Conservation (phyloP, 78 protist genomes). For the Bigelowiella natans region DNA sequence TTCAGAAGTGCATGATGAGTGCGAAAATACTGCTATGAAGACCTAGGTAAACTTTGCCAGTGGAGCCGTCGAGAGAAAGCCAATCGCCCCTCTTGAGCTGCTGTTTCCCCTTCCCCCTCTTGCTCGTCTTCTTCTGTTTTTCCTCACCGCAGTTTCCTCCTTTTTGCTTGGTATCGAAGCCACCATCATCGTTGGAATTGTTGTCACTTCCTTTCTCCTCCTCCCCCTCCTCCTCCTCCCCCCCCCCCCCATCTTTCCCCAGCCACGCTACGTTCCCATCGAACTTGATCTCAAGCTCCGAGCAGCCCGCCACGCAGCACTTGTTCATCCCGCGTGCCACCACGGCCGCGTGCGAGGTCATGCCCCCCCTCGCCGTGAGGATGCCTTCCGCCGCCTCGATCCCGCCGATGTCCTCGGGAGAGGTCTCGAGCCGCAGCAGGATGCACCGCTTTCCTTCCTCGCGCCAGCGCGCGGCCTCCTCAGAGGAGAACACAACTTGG, state of each 20-base stretch:
- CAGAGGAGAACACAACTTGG: constrained; percentile 20
- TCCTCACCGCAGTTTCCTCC: too few species aligned
- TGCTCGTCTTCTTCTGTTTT: too few species aligned
- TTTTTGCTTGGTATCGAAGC: too few species aligned
- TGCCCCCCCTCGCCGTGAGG: constrained; percentile 64
- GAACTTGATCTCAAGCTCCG: neutral
- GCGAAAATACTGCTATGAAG: too few species aligned
- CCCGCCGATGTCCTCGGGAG: constrained; percentile 69
- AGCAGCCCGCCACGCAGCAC: constrained; percentile 54
- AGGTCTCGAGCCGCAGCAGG: constrained; percentile 60
- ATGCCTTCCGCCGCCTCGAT: constrained; percentile 61
- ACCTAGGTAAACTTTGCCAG: constrained; percentile 56
- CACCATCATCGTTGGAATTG: too few species aligned
- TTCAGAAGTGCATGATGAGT: too few species aligned
- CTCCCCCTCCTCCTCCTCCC: too few species aligned
- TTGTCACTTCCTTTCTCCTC: too few species aligned
- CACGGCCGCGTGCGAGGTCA: constrained; percentile 67
- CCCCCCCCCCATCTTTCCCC: too few species aligned
- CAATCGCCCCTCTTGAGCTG: constrained; percentile 40
- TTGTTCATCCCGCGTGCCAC: constrained; percentile 73
- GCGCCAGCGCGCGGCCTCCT: neutral
- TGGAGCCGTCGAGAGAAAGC: constrained; percentile 59
- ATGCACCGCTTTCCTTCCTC: constrained; percentile 38
- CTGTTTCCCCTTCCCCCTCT: constrained; percentile 20
- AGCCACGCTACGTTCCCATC: too few species aligned